phyloP scores from a whole-genome alignment of 202 grass and related monocot species.

The Hordeum pubiflorum region DNA sequence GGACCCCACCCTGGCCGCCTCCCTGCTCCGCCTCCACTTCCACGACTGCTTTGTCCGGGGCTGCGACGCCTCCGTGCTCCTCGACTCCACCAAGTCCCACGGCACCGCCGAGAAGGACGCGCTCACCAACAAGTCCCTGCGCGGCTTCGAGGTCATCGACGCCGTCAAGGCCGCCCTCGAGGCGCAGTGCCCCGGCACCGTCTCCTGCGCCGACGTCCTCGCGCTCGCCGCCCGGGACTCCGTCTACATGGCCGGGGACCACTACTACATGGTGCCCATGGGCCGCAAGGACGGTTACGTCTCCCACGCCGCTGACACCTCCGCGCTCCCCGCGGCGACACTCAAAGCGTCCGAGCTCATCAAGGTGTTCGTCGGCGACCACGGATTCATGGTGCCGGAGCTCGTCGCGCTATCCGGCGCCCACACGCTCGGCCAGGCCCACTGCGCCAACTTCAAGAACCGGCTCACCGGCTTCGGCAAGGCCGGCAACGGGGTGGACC shows the following conservation, averaged over 20 bases:
- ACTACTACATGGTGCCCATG: conserved; percentile 32
- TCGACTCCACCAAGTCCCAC: conserved; percentile 26
- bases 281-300: conserved; percentile 52
- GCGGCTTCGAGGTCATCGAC: too few species aligned
- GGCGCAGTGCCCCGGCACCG: conserved; percentile 52
- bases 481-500: background rate
- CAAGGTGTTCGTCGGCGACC: conserved; percentile 22
- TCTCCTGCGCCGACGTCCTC: background rate
- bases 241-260: conserved; percentile 52
- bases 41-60: conserved; percentile 65
- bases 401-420: conserved; percentile 54
- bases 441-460: conserved; percentile 46
- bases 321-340: conserved; percentile 36
- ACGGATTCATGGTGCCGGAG: conserved; percentile 39
- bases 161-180: conserved; percentile 53
- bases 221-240: conserved; percentile 61
- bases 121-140: conserved; percentile 35
- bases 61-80: conserved; percentile 47
- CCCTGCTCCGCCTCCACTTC: conserved; percentile 54
- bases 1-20: conserved; percentile 48
- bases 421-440: conserved; percentile 56
- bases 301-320: conserved; percentile 43
- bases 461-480: conserved; percentile 26
- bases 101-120: background rate
- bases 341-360: conserved; percentile 35